Conservation (phyloP, 2,329 filamentous ascomycete genomes). For the Colletotrichum camelliae region DNA sequence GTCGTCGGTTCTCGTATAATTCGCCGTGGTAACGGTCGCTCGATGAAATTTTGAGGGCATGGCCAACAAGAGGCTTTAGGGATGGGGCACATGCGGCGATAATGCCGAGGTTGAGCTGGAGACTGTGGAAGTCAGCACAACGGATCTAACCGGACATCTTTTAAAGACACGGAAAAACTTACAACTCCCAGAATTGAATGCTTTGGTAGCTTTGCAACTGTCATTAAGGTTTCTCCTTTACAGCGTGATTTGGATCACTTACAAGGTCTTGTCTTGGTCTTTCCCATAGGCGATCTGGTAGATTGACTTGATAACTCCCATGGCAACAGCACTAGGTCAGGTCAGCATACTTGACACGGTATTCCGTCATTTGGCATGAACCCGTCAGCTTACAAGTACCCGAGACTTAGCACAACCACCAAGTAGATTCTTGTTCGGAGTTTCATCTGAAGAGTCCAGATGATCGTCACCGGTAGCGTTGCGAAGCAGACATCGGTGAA, state of each 20-base stretch:
- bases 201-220: not conserved
- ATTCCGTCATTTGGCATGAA: not conserved
- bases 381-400: not conserved
- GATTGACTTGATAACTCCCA: slow-evolving; percentile 43
- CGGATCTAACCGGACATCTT: slow-evolving; percentile 26
- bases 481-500: slow-evolving; percentile 48
- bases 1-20: not conserved
- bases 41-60: slow-evolving; percentile 30
- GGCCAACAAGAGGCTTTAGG: slow-evolving; percentile 39
- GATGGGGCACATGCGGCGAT: slow-evolving; percentile 28
- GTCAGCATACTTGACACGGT: not conserved
- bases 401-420: slow-evolving; percentile 29
- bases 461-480: slow-evolving; percentile 45
- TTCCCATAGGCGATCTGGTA: slow-evolving; percentile 32
- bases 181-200: not conserved
- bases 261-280: not conserved
- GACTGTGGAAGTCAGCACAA: slow-evolving; percentile 32
- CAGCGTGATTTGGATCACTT: not conserved
- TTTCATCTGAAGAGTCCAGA: slow-evolving; percentile 44
- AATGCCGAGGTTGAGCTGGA: not conserved
- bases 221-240: not conserved
- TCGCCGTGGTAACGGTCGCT: slow-evolving; percentile 5
- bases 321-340: slow-evolving; percentile 36
- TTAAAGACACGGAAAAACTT: not conserved
- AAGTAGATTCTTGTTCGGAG: slow-evolving; percentile 40